Evolutionary conservation across 305 asterid species (phyloP).

Genomic region (Solanum hybrid): DNA sequence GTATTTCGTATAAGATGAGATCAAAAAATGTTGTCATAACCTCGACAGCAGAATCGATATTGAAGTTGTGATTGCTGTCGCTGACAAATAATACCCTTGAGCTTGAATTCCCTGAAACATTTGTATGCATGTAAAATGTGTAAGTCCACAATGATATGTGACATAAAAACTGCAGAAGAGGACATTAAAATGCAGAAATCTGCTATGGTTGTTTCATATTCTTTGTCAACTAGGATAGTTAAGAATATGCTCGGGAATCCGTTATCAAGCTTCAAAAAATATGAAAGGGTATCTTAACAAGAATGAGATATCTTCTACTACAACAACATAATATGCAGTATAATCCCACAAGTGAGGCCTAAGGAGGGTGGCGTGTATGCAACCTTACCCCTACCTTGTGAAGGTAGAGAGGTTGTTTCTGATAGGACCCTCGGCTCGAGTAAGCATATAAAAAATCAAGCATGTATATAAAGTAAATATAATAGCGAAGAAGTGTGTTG

Average conservation of each 20-base stretch:
- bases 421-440: not conserved
- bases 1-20: not conserved
- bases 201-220: not conserved
- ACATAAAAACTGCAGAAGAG: not conserved
- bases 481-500: not conserved
- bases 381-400: not conserved
- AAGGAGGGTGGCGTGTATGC: not conserved
- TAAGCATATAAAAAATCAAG: not conserved
- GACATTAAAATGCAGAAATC: not conserved
- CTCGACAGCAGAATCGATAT: constrained; percentile 27
- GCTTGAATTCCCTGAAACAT: constrained; percentile 48
- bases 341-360: not conserved
- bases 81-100: constrained; percentile 23
- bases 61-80: constrained; percentile 28
- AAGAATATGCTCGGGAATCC: not conserved
- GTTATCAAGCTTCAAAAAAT: not conserved
- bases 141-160: not conserved
- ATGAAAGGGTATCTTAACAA: not conserved
- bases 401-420: not conserved
- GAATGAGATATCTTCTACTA: not conserved
- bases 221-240: not conserved
- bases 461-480: not conserved
- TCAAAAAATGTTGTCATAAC: constrained; percentile 13
- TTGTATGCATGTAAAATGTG: not conserved
- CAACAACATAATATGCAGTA: not conserved